Evolutionary conservation across 1,284 basidiomycete species (phyloP), one percentile per base, ranked within the genome.

Genomic region (Sporisorium reilianum): DNA sequence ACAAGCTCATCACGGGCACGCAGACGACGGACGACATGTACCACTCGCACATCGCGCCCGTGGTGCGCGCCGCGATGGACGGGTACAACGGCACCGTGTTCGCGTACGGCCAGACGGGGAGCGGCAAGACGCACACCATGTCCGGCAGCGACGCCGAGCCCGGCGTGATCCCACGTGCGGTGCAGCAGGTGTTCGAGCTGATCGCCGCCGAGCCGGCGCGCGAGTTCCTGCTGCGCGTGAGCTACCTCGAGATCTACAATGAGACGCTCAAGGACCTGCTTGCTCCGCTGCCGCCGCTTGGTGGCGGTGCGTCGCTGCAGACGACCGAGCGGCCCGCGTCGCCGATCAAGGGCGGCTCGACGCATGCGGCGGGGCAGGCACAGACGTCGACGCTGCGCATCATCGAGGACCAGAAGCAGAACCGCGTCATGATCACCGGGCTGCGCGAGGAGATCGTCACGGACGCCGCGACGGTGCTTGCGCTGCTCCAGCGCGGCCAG

Each of bases 11-110:
- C 22, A 45, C 60, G 0, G 66, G 62, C 2, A 36, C 57, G 4
- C 73, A 76, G 40, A 55, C 62, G 20, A 80, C 81, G 0, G 72
- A 73, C 12, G 64, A 64, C 30, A 75, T 84, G 61, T 89, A 88
- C 73, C 77, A 83, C n/a, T 64, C 73, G 8, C 86, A 87, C 75
- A 86, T 89, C 44, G 81, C 86, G 0, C 87, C 87, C 0, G 80
- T 89, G 11, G 87, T 89, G 1, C 80, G 85, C 69, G 92, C 93
- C 20, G 93, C 94, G 12, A 97, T 97, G 93, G 94, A 97, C 55
- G 96, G 95, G 11, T 98, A 91, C 87, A 98, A 99, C 84, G 90
- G 94, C 12, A 93, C 97, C 73, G 90, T 97, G 46, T 97, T 97
- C 80, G 95, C 95, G 0, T 97, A 97, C 80, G 95, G 95, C 22